These are phyloP conservation scores for Macrolepiota dolichaula DNA, from an alignment of 768 basidiomycete genomes.

Conservation along the genomic window DNA sequence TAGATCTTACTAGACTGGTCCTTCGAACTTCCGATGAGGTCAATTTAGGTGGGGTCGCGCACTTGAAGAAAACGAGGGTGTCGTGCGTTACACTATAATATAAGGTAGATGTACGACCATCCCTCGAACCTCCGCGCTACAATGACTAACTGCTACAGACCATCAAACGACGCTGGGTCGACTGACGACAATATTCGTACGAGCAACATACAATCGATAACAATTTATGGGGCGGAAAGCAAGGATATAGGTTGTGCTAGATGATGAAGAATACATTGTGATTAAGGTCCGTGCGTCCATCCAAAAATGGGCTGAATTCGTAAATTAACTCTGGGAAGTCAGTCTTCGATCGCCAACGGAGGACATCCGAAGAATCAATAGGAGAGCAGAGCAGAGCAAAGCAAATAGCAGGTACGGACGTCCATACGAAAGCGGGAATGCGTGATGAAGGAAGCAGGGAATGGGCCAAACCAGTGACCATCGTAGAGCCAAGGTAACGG, in stretches of 20 bases:
- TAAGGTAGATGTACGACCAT: background rate
- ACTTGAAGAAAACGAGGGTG: conserved; percentile 7
- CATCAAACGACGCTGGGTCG: background rate
- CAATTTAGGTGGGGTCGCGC: background rate
- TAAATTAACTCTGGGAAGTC: no score
- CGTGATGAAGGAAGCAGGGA: no score
- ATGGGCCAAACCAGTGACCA: background rate
- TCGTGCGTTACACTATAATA: conserved; percentile 5
- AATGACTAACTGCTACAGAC: background rate
- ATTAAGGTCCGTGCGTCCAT: background rate
- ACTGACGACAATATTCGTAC: background rate
- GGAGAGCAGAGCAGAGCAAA: background rate
- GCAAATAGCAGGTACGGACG: background rate
- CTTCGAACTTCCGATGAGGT: background rate
- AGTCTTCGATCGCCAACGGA: background rate
- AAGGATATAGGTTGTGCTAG: background rate
- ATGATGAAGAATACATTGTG: background rate
- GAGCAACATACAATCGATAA: background rate
- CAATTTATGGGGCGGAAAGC: background rate
- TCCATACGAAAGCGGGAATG: background rate
- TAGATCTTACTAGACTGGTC: conserved; percentile 6
- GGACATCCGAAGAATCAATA: background rate
- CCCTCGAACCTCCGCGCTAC: background rate
- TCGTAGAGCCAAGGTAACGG: background rate
- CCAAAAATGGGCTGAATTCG: background rate